Evolutionary conservation across 1,284 basidiomycete species (phyloP), one percentile per base, ranked within the genome.

Genomic region (Fereydounia khargensis): DNA sequence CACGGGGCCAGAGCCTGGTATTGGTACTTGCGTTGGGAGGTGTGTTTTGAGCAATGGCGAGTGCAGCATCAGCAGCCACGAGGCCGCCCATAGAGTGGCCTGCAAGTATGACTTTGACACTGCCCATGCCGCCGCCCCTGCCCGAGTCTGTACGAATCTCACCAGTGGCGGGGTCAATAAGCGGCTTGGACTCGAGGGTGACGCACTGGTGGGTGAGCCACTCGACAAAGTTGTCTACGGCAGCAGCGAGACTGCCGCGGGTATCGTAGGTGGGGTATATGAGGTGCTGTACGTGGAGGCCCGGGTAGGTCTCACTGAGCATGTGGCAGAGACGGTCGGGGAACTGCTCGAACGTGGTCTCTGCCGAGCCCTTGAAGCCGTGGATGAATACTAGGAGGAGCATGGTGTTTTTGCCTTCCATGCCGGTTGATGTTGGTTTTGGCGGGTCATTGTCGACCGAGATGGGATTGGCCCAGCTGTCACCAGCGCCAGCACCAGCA

Each of bases 221-320:
- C 23, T 46, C 61, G 19, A 47, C 42, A 32, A 67, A 62, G 13
- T 23, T 38, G 23, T 63, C 57, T 4, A 70, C 56, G 8, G 72
- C 67, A 17, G 47, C 39, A 9, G 56, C 41, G 8, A 72, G 49
- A 25, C 60, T 61, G 31, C 69, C 68, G 16, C 80, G 63, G 47
- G 87, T 89, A 80, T 95, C 88, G 68, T 95, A 96, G 3, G 85
- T 86, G 21, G 91, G 91, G 73, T 95, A 96, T 6, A 91, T 81
- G 11, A 86, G 77, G 40, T 84, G 86, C 71, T 91, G 85, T 7
- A 89, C 85, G 16, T 74, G 70, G 2, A 84, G 76, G 43, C 82
- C 66, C 0, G 78, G 72, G 32, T 79, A 76, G 0, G 80, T 80
- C 25, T 78, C 74, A 34, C 74, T 65, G 4, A 95, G 79, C 28